Evolutionary conservation across 768 basidiomycete species (phyloP).

Genomic region (Pleurotus pulmonarius): DNA sequence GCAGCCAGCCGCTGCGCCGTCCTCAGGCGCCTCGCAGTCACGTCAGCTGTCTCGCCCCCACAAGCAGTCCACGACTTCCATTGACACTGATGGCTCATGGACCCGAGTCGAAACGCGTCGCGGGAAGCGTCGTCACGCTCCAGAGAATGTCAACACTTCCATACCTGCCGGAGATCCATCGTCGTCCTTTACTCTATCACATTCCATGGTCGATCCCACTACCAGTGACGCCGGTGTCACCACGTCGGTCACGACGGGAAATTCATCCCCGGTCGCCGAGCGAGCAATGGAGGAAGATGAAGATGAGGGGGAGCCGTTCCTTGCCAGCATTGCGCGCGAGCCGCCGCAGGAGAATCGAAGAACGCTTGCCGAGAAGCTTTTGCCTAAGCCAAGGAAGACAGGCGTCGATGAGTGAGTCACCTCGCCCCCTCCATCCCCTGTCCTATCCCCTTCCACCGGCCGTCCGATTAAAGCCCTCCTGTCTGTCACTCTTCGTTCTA

Average conservation of each 20-base stretch:
- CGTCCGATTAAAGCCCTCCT: neutral
- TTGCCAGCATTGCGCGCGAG: constrained; percentile 18
- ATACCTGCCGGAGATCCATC: constrained; percentile 2
- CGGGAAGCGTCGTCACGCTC: constrained; percentile 15
- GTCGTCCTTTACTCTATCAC: neutral
- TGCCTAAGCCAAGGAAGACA: constrained; percentile 65
- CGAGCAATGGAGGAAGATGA: constrained; percentile 19
- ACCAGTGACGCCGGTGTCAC: constrained; percentile 53
- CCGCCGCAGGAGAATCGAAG: constrained; percentile 24
- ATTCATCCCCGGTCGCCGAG: constrained; percentile 33
- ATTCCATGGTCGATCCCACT: constrained; percentile 24
- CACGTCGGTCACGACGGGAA: constrained; percentile 34
- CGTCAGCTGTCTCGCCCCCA: neutral
- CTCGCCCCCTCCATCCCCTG: constrained; percentile 13
- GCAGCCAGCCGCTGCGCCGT: constrained; percentile 11
- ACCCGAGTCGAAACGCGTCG: constrained; percentile 62
- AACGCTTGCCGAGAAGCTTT: constrained; percentile 58
- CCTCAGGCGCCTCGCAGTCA: constrained; percentile 13
- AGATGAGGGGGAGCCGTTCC: constrained; percentile 20
- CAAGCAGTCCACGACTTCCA: constrained; percentile 30
- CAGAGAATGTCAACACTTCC: constrained; percentile 13
- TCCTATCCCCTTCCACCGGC: constrained; percentile 7
- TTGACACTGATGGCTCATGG: constrained; percentile 64
- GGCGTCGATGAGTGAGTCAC: constrained; percentile 64
- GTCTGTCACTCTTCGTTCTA: constrained; percentile 3